Base-by-base conservation (phyloP, 192 early-diverging fungal species). In the Backusella westeae region DNA sequence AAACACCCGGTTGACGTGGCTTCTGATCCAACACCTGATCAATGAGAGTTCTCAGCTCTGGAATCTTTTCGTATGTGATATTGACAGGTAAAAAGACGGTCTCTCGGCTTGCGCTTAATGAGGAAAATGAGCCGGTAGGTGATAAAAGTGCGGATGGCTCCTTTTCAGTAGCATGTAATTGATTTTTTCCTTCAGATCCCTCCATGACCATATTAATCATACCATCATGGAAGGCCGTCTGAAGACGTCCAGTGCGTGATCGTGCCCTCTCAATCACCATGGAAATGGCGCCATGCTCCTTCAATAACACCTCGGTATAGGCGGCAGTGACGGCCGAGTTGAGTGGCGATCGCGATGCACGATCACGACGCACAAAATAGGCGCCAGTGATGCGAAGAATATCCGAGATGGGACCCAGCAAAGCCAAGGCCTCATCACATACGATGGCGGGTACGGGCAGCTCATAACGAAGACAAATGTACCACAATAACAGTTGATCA, bases 11-110 rank as follows among this genome's bases (percentile, higher is more conserved):
- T 68, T 67, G 29, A 1, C 52, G 67, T 10, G 78, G 73, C 14
- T 80, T 76, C 67, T 83, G 82, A 68, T 83, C 82, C 6, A 83
- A 65, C 9, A 83, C 78, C 69, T 83, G 78, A 70, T 83, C 79
- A 41, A 80, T 83, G 8, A 83, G 39, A 5, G 68, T 42, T 38
- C 78, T 73, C 8, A 83, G 53, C 32, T 83, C 82, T 3, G 82
- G 82, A 0, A 80, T 74, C 17, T 71, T 76, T 69, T 83, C 82
- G 34, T 80, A 83, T 15, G 74, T 80, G 26, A 83, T 80, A 42
- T 83, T 77, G 3, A 83, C 80, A 26, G 82, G 82, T 5, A 83
- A 69, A 29, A 83, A 75, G 3, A 72, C 66, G 4, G 66, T 75
- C 23, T 68, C 67, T 65, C 41, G 56, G 34, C 53, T 49, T 1